These are phyloP conservation scores for Priceomyces haplophilus DNA, from an alignment of 805 yeast species.

Conservation along the genomic window DNA sequence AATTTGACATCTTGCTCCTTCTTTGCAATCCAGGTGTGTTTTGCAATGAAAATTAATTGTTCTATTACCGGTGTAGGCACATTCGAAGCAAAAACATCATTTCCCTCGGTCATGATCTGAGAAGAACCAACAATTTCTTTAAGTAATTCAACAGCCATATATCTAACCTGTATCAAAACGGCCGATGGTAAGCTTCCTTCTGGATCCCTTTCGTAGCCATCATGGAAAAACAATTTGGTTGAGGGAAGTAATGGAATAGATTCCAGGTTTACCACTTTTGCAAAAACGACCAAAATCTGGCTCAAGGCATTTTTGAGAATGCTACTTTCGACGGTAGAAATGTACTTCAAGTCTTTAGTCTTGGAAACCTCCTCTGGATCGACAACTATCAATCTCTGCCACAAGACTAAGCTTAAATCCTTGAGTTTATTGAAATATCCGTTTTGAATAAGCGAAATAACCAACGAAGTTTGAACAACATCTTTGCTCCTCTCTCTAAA, in stretches of 20 bases:
- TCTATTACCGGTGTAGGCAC: constrained; percentile 41
- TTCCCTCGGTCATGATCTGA: background rate
- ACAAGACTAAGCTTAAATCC: constrained; percentile 20
- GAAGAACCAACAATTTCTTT: constrained; percentile 21
- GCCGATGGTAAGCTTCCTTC: constrained; percentile 20
- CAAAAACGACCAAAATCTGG: constrained; percentile 42
- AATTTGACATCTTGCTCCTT: constrained; percentile 33
- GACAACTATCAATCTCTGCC: constrained; percentile 14
- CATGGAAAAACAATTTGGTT: constrained; percentile 26
- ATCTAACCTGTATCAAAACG: constrained; percentile 39
- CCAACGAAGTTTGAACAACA: constrained; percentile 36
- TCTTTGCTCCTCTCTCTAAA: constrained; percentile 23
- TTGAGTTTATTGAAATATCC: constrained; percentile 43
- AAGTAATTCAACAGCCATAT: constrained; percentile 39
- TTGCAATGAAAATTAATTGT: constrained; percentile 43
- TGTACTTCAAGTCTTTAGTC: constrained; percentile 29
- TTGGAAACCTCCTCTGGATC: constrained; percentile 15
- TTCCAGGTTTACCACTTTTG: constrained; percentile 41
- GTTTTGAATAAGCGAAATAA: constrained; percentile 49
- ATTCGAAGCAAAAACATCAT: constrained; percentile 18
- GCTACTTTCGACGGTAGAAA: constrained; percentile 33
- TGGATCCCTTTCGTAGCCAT: constrained; percentile 15
- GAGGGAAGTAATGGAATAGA: constrained; percentile 36
- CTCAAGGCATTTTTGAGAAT: constrained; percentile 42
- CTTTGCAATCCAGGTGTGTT: constrained; percentile 36